Conservation (phyloP, 2,329 filamentous ascomycete species). For the Orbilia quercus region DNA sequence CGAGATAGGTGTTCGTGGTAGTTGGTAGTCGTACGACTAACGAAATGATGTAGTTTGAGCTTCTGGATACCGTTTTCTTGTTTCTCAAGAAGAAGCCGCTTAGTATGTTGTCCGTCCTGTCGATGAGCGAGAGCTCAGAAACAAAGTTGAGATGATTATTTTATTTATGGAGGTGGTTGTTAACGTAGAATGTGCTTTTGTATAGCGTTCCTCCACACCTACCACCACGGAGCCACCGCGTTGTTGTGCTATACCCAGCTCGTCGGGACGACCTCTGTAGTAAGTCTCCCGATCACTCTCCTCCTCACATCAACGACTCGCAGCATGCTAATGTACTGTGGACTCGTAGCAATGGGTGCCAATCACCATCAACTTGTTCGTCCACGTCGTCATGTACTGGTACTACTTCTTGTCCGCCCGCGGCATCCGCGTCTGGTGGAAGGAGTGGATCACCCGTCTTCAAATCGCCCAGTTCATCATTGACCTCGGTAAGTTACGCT, state of each 20-base stretch:
- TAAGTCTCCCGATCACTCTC: conserved; percentile 48
- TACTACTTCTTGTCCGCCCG: conserved; percentile 99
- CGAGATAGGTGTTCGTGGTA: background rate
- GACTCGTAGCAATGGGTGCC: conserved; percentile 79
- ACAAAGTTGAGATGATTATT: too few relatives aligned
- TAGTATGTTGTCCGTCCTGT: conserved; percentile 68
- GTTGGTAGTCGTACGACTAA: conserved; percentile 33
- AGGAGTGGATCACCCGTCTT: conserved; percentile 98
- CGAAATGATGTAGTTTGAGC: conserved; percentile 67
- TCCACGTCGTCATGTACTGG: conserved; percentile 99
- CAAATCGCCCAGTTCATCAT: conserved; percentile 98
- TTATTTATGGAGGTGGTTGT: too few relatives aligned
- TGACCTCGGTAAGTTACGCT: conserved; percentile 78
- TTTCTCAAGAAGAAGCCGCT: conserved; percentile 99
- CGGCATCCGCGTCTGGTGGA: conserved; percentile 97
- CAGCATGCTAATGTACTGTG: conserved; percentile 14
- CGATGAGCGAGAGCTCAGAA: conserved; percentile 6
- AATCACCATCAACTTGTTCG: conserved; percentile 89
- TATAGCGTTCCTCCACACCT: conserved; percentile 93
- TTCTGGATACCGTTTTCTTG: conserved; percentile 94
- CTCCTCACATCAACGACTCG: background rate
- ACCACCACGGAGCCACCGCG: conserved; percentile 96
- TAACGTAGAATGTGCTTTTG: conserved; percentile 23
- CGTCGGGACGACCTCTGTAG: conserved; percentile 86
- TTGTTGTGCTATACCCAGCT: conserved; percentile 98